Evolutionary conservation across 371 early-diverging fungal species (phyloP).

Genomic region (Nosema granulosis): DNA sequence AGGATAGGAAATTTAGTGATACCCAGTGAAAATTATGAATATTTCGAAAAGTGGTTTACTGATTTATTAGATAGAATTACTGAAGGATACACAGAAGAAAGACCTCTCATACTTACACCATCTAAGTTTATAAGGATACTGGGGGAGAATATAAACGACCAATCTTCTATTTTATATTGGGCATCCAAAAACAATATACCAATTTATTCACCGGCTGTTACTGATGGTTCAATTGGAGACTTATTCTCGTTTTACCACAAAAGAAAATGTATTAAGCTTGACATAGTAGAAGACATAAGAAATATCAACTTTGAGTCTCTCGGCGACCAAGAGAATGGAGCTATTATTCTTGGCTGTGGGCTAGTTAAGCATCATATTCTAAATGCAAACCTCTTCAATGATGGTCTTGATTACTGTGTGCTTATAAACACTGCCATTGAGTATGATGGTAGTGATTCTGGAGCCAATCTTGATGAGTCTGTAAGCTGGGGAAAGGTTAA

Average conservation of each 20-base stretch:
- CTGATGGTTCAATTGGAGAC: constrained; percentile 95
- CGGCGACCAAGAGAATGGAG: constrained; percentile 84
- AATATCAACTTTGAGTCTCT: constrained; percentile 85
- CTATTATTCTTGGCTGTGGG: constrained; percentile 95
- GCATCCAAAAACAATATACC: constrained; percentile 81
- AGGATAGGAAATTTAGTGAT: constrained; percentile 95
- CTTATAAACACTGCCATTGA: constrained; percentile 95
- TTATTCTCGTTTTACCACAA: constrained; percentile 77
- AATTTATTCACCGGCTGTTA: constrained; percentile 92
- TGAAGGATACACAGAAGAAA: constrained; percentile 49
- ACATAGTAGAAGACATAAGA: constrained; percentile 86
- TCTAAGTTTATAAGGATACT: constrained; percentile 82
- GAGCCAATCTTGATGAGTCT: constrained; percentile 95
- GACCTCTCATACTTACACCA: constrained; percentile 77
- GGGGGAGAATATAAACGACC: constrained; percentile 85
- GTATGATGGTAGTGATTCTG: constrained; percentile 97
- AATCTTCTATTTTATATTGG: constrained; percentile 93
- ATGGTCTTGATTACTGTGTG: constrained; percentile 95
- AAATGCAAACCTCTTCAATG: constrained; percentile 92
- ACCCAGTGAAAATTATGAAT: constrained; percentile 95
- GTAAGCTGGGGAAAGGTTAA: constrained; percentile 98
- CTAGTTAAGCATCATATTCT: constrained; percentile 97
- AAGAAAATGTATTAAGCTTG: constrained; percentile 85
- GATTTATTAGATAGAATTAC: constrained; percentile 81
- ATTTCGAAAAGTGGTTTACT: constrained; percentile 92